These are phyloP conservation scores for Elaeis guineensis DNA, from an alignment of 176 grass and related monocot species.

Conservation along the genomic window DNA sequence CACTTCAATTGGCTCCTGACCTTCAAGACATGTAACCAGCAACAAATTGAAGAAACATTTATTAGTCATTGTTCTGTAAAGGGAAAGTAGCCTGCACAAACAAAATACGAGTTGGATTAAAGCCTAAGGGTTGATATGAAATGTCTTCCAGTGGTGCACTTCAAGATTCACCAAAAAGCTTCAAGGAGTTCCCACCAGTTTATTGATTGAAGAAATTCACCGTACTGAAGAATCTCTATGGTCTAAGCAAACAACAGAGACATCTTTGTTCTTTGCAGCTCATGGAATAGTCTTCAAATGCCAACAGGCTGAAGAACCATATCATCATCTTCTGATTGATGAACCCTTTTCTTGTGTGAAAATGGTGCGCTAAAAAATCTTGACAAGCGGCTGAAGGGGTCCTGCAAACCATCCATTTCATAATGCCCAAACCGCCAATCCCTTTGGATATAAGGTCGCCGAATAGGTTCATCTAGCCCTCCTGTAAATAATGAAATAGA, in stretches of 20 bases:
- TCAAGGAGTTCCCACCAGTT: too few relatives aligned
- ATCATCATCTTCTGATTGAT: conserved; percentile 21
- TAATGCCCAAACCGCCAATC: conserved; percentile 94
- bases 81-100: too few relatives aligned
- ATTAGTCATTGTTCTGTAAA: too few relatives aligned
- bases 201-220: background rate
- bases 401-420: conserved; percentile 91
- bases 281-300: conserved; percentile 2
- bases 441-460: conserved; percentile 48
- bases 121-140: too few relatives aligned
- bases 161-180: too few relatives aligned
- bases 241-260: conserved; percentile 3
- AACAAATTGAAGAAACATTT: too few relatives aligned
- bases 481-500: conserved; percentile 27
- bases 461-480: conserved; percentile 72
- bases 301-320: conserved; percentile 16
- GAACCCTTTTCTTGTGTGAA: conserved; percentile 27
- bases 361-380: conserved; percentile 50
- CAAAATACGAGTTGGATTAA: too few relatives aligned
- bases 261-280: conserved; percentile 27
- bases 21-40: too few relatives aligned
- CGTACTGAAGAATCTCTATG: conserved; percentile 10
- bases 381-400: conserved; percentile 46
- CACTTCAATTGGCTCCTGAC: too few relatives aligned
- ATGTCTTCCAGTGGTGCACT: too few relatives aligned